Conservation (phyloP, 306 rosid species). For the Amphicarpaea edgeworthii region DNA sequence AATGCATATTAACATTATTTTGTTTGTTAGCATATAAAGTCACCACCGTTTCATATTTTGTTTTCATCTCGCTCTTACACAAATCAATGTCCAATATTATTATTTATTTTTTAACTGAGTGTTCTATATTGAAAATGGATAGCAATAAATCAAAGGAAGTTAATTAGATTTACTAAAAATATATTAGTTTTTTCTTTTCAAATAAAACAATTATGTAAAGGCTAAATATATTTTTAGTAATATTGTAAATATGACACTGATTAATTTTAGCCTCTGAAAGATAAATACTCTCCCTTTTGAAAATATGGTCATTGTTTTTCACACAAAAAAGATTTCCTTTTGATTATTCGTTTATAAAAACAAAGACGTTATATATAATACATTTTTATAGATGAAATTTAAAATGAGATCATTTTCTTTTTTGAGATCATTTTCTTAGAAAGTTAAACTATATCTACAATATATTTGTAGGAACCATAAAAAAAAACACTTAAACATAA, state of each 20-base stretch:
- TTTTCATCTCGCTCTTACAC: background rate
- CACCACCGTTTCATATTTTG: background rate
- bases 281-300: background rate
- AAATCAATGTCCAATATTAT: background rate
- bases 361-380: too few relatives aligned
- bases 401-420: too few relatives aligned
- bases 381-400: too few relatives aligned
- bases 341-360: too few relatives aligned
- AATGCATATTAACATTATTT: constrained; percentile 2
- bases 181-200: background rate
- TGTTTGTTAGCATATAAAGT: background rate
- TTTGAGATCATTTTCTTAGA: too few relatives aligned
- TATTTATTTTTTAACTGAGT: background rate
- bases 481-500: too few relatives aligned
- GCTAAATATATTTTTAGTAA: background rate
- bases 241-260: background rate
- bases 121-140: background rate
- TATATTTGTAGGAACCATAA: too few relatives aligned
- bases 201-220: background rate
- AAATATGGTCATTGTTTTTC: too few relatives aligned
- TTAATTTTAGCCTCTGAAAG: background rate
- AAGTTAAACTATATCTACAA: too few relatives aligned
- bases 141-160: background rate
- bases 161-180: background rate
- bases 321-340: too few relatives aligned